Base-by-base conservation (phyloP, 345 rosid species). In the Noccaea bulbosa region DNA sequence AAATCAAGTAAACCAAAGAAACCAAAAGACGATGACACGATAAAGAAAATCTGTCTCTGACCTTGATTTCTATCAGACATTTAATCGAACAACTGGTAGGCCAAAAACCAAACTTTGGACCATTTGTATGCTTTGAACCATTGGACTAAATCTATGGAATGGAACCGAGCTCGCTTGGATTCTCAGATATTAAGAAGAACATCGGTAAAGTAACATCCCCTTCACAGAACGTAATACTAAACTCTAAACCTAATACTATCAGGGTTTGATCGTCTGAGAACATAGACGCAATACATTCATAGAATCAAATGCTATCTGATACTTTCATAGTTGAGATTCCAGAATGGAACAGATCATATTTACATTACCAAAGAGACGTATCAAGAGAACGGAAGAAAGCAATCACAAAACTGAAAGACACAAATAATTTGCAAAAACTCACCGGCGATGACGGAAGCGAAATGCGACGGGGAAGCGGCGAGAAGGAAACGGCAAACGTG, bases 51-150 rank as follows among this genome's bases (percentile, higher is more conserved):
- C 3, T 37, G 14, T 10, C 2, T 15, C 12, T 11, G 45, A 12
- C 12, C n/a, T 4, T 11, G 14, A 16, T 55, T 35, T 56, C 62
- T 9, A 4, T 57, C 62, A 57, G 62, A 17, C 62, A 57, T 57
- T 57, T 57, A 2, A 38, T 57, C 62, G 45, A 57, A 37, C 62
- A 57, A 16, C 45, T 57, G n/a, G 45, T 57, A 38, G 10, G 62
- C 32, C 3, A 8, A 5, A 5, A 57, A 57, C 32, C 32, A 38
- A 38, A 37, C 62, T 5, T 17, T 3, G 9, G 5, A 37, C 15
- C 8, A 17, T 9, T 8, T 4, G 3, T 14, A 7, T 8, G 3
- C 1, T 27, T 27, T 22, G 24, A 22, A 27, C 30, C 30, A 4
- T 27, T 27, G 30, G 30, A 27, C 30, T 1, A 1, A 27, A 27